Evolutionary conservation across 257 asterid species (phyloP).

Genomic region (Cordia subcordata): DNA sequence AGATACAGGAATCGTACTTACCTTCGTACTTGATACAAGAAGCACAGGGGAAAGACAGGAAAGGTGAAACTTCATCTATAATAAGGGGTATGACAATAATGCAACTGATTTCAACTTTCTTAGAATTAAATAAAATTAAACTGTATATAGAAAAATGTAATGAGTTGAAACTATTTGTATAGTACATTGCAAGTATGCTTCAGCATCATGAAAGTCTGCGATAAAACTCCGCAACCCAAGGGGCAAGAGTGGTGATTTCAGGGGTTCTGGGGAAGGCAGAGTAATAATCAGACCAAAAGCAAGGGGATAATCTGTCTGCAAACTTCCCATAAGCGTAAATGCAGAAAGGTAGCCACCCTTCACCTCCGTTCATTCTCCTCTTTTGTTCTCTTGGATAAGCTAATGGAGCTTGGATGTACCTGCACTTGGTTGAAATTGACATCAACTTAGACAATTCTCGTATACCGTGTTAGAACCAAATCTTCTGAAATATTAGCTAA

Average conservation of each 20-base stretch:
- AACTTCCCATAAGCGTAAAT: constrained; percentile 40
- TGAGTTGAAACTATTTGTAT: too few relatives aligned
- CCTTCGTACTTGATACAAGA: too few relatives aligned
- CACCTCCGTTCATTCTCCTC: constrained; percentile 88
- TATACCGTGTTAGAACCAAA: not conserved
- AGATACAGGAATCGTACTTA: too few relatives aligned
- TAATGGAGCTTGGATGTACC: constrained; percentile 82
- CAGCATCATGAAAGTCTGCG: constrained; percentile 18
- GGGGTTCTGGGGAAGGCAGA: constrained; percentile 61
- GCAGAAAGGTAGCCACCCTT: constrained; percentile 77
- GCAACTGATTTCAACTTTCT: too few relatives aligned
- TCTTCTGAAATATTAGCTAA: too few relatives aligned
- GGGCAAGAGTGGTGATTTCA: constrained; percentile 61
- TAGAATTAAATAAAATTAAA: too few relatives aligned
- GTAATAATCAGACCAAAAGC: constrained; percentile 83
- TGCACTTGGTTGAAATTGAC: constrained; percentile 5
- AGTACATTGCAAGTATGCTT: too few relatives aligned
- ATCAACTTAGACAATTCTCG: not conserved
- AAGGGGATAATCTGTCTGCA: constrained; percentile 46
- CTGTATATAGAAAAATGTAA: too few relatives aligned
- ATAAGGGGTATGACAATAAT: too few relatives aligned
- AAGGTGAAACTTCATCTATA: too few relatives aligned
- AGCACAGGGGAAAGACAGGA: too few relatives aligned
- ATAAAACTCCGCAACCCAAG: constrained; percentile 81
- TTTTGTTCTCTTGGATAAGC: constrained; percentile 80